phyloP scores from a whole-genome alignment of 805 yeast genomes.

The Saccharomycopsis javanensis region DNA sequence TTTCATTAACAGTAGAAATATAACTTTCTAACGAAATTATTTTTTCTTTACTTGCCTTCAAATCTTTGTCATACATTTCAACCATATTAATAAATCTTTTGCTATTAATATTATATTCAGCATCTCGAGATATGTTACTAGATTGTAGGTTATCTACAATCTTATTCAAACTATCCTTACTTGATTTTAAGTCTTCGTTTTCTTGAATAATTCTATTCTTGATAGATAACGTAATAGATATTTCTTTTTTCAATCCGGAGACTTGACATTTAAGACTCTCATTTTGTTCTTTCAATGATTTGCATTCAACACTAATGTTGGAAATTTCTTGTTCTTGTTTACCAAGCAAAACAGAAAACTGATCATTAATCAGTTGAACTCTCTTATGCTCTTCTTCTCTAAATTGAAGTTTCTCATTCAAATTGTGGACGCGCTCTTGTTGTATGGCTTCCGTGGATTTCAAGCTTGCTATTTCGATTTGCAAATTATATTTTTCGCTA shows the following conservation, averaged over 20 bases:
- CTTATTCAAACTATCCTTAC: slow-evolving; percentile 47
- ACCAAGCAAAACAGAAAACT: slow-evolving; percentile 34
- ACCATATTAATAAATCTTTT: slow-evolving; percentile 40
- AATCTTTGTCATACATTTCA: slow-evolving; percentile 38
- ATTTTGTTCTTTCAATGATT: slow-evolving; percentile 39
- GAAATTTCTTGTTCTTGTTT: slow-evolving; percentile 42
- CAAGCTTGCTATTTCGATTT: slow-evolving; percentile 42
- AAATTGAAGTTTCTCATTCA: slow-evolving; percentile 32
- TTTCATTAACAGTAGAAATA: slow-evolving; percentile 38
- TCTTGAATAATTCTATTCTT: slow-evolving; percentile 46
- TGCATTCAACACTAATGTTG: slow-evolving; percentile 42
- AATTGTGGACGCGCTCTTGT: slow-evolving; percentile 39
- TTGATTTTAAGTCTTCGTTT: slow-evolving; percentile 42
- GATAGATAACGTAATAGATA: slow-evolving; percentile 36
- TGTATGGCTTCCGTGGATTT: slow-evolving; percentile 44
- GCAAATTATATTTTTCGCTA: slow-evolving; percentile 36
- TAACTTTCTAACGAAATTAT: slow-evolving; percentile 42
- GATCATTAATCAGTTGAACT: slow-evolving; percentile 30
- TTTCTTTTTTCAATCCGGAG: slow-evolving; percentile 45
- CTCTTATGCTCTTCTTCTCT: slow-evolving; percentile 38
- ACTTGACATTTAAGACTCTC: slow-evolving; percentile 37
- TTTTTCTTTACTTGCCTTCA: slow-evolving; percentile 35
- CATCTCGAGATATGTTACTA: slow-evolving; percentile 42
- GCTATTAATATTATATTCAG: slow-evolving; percentile 39
- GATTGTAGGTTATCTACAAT: slow-evolving; percentile 49